These are phyloP conservation scores for Scopulariopsis brevicaulis DNA, from an alignment of 2,329 filamentous ascomycete species.

Conservation along the genomic window DNA sequence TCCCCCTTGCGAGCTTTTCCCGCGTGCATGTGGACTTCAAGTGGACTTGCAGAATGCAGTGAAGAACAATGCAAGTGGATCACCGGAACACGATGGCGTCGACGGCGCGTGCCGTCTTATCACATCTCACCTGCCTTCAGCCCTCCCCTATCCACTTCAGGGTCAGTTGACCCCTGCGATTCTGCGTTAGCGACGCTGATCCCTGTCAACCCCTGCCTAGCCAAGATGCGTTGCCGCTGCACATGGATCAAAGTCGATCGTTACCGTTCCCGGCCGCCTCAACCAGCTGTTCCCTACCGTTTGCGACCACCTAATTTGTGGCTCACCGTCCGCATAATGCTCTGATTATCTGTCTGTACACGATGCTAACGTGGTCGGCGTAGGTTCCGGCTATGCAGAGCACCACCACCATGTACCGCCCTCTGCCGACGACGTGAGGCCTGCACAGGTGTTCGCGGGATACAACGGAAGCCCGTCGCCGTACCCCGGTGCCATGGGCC, in stretches of 20 bases:
- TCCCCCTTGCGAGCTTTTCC: background rate
- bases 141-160: background rate
- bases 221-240: background rate
- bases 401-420: slow-evolving; percentile 2
- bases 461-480: slow-evolving; percentile 33
- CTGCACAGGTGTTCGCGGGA: slow-evolving; percentile 61
- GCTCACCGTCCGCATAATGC: background rate
- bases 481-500: slow-evolving; percentile 13
- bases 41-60: background rate
- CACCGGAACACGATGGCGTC: background rate
- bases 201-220: no score
- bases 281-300: background rate
- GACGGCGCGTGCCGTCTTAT: background rate
- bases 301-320: background rate
- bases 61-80: background rate
- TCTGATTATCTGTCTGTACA: background rate
- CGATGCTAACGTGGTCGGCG: background rate
- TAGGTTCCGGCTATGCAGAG: slow-evolving; percentile 2
- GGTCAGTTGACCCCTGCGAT: background rate
- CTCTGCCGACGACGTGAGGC: slow-evolving; percentile 50
- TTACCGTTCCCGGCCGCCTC: background rate
- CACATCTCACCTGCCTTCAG: background rate
- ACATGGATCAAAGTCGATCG: background rate
- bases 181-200: no score
- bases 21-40: background rate